These are phyloP conservation scores for Apiotrichum akiyoshidainum DNA, from an alignment of 1,284 basidiomycete genomes.

Conservation along the genomic window DNA sequence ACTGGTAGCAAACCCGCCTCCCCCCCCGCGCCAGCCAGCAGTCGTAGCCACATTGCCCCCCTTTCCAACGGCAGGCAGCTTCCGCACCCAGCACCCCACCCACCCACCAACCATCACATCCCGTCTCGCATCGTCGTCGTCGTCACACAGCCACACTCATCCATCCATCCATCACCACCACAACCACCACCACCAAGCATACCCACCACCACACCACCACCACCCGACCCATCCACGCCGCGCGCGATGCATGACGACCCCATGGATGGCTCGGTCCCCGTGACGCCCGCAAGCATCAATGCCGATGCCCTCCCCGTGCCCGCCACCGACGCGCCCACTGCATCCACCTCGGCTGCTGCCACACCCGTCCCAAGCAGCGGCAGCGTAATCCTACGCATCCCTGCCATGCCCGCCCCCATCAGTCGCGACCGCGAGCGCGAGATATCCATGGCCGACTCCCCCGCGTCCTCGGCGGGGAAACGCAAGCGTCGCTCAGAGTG, in stretches of 20 bases:
- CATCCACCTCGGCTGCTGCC: not conserved
- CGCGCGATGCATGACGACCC: conserved; percentile 6
- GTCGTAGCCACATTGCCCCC: not conserved
- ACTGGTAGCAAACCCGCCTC: too few species aligned
- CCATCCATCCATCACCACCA: not conserved
- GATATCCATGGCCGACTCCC: not conserved
- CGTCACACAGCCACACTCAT: not conserved
- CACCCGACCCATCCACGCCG: not conserved
- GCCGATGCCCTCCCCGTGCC: not conserved
- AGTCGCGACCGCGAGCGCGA: conserved; percentile 5
- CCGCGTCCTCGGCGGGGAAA: conserved; percentile 11
- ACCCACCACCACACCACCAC: not conserved
- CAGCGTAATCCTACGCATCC: conserved; percentile 14
- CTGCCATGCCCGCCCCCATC: conserved; percentile 4
- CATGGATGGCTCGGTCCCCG: conserved; percentile 5
- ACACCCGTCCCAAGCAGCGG: not conserved
- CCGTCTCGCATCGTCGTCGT: not conserved
- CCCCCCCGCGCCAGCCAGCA: too few species aligned
- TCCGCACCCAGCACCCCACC: not conserved
- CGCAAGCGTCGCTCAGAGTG: conserved; percentile 24
- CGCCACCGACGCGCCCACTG: not conserved
- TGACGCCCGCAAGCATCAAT: not conserved
- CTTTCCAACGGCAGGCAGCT: not conserved
- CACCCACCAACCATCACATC: too few species aligned
- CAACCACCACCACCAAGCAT: conserved; percentile 3